phyloP scores from a whole-genome alignment of 2,329 filamentous ascomycete genomes.

The Calonectria leucothoes region DNA sequence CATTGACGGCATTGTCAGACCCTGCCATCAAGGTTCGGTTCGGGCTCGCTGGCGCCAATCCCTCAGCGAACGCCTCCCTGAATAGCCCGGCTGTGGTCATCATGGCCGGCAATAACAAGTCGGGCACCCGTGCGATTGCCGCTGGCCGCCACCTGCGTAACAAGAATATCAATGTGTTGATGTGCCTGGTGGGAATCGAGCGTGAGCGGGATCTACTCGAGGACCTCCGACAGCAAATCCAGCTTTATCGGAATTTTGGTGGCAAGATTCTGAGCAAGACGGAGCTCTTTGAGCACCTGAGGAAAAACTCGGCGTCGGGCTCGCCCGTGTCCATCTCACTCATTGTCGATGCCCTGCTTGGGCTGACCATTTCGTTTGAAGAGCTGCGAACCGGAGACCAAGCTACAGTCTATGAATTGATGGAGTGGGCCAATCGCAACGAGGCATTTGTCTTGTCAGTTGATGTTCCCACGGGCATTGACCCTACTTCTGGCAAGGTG shows the following conservation, averaged over 20 bases:
- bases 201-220: slow-evolving; percentile 84
- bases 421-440: slow-evolving; percentile 92
- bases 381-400: slow-evolving; percentile 87
- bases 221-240: slow-evolving; percentile 82
- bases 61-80: slow-evolving; percentile 43
- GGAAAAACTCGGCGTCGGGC: slow-evolving; percentile 55
- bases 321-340: slow-evolving; percentile 74
- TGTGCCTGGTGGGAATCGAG: slow-evolving; percentile 88
- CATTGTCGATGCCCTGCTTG: slow-evolving; percentile 90
- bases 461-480: slow-evolving; percentile 91
- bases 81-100: slow-evolving; percentile 69
- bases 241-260: slow-evolving; percentile 86
- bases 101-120: slow-evolving; percentile 95
- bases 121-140: slow-evolving; percentile 84
- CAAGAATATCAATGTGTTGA: slow-evolving; percentile 81
- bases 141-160: slow-evolving; percentile 89
- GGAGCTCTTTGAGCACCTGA: slow-evolving; percentile 71
- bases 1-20: slow-evolving; percentile 75
- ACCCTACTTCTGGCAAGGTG: slow-evolving; percentile 78
- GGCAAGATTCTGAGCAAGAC: slow-evolving; percentile 75
- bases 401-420: slow-evolving; percentile 86
- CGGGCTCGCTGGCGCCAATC: slow-evolving; percentile 54
- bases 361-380: slow-evolving; percentile 88
- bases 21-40: slow-evolving; percentile 68
- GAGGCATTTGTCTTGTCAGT: slow-evolving; percentile 86